Base-by-base conservation (phyloP, 1,284 basidiomycete genomes). In the Apiotrichum gracile region DNA sequence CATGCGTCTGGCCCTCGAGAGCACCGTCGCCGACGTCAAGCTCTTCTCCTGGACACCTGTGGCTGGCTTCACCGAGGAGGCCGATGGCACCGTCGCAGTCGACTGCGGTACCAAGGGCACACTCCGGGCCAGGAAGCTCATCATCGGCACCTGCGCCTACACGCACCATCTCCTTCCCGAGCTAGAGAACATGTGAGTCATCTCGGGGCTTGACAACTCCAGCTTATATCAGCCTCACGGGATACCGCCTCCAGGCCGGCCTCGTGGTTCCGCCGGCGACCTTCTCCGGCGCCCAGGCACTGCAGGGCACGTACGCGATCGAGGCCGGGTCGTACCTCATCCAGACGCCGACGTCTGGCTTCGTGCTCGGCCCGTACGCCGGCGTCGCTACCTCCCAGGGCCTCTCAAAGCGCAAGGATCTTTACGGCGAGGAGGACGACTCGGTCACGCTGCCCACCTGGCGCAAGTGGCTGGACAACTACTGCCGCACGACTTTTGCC, bases 121-220 rank as follows among this genome's bases (percentile, higher is more conserved):
- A 5, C 33, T 72, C 27, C 54, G 26, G 5, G 63, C 68, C 4
- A 46, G 43, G 35, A 47, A 64, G 26, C 64, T 72, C 19, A 52
- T 70, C 9, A 29, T 70, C 17, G 67, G 63, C n/a, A 65, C 69
- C 2, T 69, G 69, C 45, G 70, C 62, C 1, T 67, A 70, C 52
- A 70, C 69, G 1, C 50, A 48, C 3, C 60, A 69, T 47, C 55
- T 72, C 12, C 63, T 69, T 54, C 51, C 58, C 8, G 54, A 49
- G 47, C 41, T 35, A 9, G 24, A 27, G 38, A 38, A 43, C 33
- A 22, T 35, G 51, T 57, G 33, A 37, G 55, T 27, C 9, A 6
- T n/a, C 16, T 5, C 5, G 4, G 12, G 5, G 22, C 16, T 8
- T 5, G 10, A 12, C 12, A 16, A n/a, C 4, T 10, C 2, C 9